Percentiles rank a stretch among this genome's conserved stretches.
Evolutionary conservation across 495 filamentous ascomycete genomes (phyloP).

Genomic region (Staphylotrichum tortipilum): DNA sequence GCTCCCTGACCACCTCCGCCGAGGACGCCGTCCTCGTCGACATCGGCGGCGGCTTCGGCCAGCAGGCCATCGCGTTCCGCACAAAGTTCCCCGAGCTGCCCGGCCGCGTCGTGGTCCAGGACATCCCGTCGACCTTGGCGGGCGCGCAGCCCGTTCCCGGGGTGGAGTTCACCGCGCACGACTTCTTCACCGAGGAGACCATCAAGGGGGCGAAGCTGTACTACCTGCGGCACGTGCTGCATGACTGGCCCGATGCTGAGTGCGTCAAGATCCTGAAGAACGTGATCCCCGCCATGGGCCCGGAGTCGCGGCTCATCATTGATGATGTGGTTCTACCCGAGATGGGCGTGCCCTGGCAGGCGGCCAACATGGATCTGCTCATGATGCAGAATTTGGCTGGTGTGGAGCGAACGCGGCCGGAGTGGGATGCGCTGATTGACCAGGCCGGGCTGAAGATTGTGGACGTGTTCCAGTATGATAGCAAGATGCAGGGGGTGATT

Average conservation of each 20-base stretch:
- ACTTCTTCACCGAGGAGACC: constrained; percentile 36
- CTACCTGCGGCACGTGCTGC: constrained; percentile 36
- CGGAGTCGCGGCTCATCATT: not conserved
- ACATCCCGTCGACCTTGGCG: constrained; percentile 34
- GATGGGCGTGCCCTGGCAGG: not conserved
- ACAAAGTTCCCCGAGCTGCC: constrained; percentile 33
- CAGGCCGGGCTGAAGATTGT: not conserved
- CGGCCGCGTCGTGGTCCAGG: constrained; percentile 46
- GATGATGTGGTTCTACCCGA: not conserved
- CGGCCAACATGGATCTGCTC: not conserved
- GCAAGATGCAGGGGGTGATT: not conserved
- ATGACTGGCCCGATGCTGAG: constrained; percentile 38
- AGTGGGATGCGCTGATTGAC: not conserved
- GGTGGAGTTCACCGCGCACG: constrained; percentile 35
- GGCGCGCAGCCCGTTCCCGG: constrained; percentile 30
- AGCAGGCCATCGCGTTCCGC: constrained; percentile 40
- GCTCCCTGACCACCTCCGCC: not conserved
- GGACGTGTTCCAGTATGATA: not conserved
- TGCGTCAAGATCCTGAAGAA: constrained; percentile 28
- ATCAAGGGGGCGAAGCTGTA: constrained; percentile 39
- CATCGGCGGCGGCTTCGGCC: constrained; percentile 46
- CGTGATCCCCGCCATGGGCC: not conserved
- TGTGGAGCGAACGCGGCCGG: no score
- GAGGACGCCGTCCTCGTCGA: constrained; percentile 38
- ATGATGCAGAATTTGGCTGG: not conserved